Evolutionary conservation across 106 monocot species (phyloP).

Genomic region (Hemerocallis citrina): DNA sequence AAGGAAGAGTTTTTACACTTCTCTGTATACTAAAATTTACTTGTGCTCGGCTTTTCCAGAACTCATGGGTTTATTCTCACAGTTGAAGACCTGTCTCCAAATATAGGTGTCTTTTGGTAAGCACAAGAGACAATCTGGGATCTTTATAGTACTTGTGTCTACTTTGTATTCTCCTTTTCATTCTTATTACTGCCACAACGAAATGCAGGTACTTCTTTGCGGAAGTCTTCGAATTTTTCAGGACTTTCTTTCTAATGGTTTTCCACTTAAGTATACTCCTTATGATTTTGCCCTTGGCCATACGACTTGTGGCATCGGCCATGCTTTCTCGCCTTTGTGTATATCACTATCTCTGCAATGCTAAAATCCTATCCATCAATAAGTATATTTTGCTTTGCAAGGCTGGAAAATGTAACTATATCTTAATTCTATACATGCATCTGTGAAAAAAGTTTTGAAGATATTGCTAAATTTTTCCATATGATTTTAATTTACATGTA

Average conservation of each 20-base stretch:
- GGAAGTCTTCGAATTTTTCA: conserved; percentile 84
- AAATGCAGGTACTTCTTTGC: conserved; percentile 77
- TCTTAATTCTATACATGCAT: not conserved
- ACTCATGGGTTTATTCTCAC: conserved; percentile 91
- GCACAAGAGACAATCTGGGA: conserved; percentile 8
- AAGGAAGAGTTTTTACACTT: not conserved
- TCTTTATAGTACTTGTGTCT: not conserved
- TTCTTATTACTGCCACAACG: conserved; percentile 1
- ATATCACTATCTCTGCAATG: conserved; percentile 40
- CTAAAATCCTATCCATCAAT: conserved; percentile 72
- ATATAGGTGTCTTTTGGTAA: conserved; percentile 67
- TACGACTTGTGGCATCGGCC: conserved; percentile 56
- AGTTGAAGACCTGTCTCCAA: conserved; percentile 90
- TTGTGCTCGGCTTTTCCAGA: conserved; percentile 34
- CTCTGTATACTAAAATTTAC: conserved; percentile 1
- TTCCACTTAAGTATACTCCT: conserved; percentile 76
- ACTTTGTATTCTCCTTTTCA: not conserved
- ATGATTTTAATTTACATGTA: no score
- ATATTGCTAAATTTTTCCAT: no score
- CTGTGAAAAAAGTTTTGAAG: not conserved
- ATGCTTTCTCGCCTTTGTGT: conserved; percentile 66
- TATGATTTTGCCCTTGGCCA: conserved; percentile 54
- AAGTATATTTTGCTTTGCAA: conserved; percentile 17
- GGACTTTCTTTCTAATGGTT: conserved; percentile 59
- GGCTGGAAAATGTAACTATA: not conserved